Percentiles rank a stretch among this genome's conserved stretches.
Evolutionary conservation across 139 green algal genomes (phyloP).

Genomic region (Micractinium conductrix): DNA sequence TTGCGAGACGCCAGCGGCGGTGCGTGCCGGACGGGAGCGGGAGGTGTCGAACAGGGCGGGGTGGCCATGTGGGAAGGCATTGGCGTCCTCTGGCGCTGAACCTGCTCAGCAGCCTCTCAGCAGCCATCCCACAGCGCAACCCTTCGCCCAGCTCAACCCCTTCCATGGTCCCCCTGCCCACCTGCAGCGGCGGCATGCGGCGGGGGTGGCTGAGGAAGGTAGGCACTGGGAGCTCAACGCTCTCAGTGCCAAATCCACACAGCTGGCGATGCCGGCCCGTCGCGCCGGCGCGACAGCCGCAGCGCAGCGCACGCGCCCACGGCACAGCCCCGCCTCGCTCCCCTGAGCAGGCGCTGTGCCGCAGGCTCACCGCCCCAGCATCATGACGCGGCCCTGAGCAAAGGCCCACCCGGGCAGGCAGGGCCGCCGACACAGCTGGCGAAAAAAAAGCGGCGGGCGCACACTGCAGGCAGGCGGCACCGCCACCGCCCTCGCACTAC

Average conservation of each 20-base stretch:
- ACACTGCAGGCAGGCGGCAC: not conserved
- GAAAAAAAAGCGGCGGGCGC: not conserved
- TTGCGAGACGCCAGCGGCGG: conserved; percentile 44
- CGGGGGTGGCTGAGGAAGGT: conserved; percentile 55
- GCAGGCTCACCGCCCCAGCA: not conserved
- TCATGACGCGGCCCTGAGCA: conserved; percentile 22
- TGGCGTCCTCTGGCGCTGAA: too few species aligned
- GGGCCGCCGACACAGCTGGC: conserved; percentile 14
- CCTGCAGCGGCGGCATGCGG: conserved; percentile 33
- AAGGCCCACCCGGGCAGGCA: conserved; percentile 7
- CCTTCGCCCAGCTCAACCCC: too few species aligned
- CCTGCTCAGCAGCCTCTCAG: too few species aligned
- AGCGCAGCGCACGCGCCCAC: not conserved
- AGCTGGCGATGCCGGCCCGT: too few species aligned
- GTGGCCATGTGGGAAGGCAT: too few species aligned
- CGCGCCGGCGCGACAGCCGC: too few species aligned
- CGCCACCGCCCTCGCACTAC: not conserved
- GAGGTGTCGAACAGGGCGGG: too few species aligned
- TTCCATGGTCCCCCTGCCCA: too few species aligned
- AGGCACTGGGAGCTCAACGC: conserved; percentile 31
- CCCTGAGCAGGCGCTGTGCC: not conserved
- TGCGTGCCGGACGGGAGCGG: not conserved
- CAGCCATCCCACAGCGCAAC: too few species aligned
- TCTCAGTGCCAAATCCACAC: not conserved
- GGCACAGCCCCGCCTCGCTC: not conserved